Base-by-base conservation (phyloP, 768 basidiomycete genomes). In the Collybia nuda region DNA sequence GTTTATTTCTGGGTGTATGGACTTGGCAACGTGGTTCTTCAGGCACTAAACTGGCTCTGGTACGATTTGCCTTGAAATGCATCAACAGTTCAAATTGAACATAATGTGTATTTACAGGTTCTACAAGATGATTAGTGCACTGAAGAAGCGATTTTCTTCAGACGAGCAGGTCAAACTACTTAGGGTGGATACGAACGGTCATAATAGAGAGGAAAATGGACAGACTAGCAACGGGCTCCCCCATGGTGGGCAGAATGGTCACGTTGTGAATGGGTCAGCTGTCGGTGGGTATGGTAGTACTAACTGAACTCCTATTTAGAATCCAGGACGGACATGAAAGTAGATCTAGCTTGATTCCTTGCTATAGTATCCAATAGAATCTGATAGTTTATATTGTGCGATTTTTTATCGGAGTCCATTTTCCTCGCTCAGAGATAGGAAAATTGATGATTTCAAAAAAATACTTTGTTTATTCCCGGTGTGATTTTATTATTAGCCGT, bases 21-120 rank as follows among this genome's bases (percentile, higher is more conserved):
- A 1, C 38, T 62, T 4, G 87, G 84, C 15, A 91, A 90, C 59
- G 50, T 88, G 28, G 60, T 83, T 28, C 71, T 94, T 8, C 85
- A 91, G 57, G 71, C 74, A 3, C 72, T 95, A 19, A 95, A 94
- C 65, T 84, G 84, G 76, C 75, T 85, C 58, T 93, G 90, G 90
- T 90, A 41, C n/a, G 78, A 14, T 17, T 29, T 32, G 37, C 18
- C 36, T 11, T 22, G 44, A 5, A 43, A 8, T 43, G 39, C 15
- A 32, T 51, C n/a, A 24, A 19, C 24, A 12, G 36, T 5, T 38
- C 29, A 18, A 38, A 49, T 8, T 46, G 14, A n/a, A n/a, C n/a
- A n/a, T n/a, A n/a, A 52, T 22, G 40, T 42, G 3, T 37, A 19
- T 21, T 6, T 41, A 12, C 52, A 88, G 89, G 89, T 85, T 91